Evolutionary conservation across 202 grass and related monocot species (phyloP).

Genomic region (Bolboschoenoplectus hybrid): DNA sequence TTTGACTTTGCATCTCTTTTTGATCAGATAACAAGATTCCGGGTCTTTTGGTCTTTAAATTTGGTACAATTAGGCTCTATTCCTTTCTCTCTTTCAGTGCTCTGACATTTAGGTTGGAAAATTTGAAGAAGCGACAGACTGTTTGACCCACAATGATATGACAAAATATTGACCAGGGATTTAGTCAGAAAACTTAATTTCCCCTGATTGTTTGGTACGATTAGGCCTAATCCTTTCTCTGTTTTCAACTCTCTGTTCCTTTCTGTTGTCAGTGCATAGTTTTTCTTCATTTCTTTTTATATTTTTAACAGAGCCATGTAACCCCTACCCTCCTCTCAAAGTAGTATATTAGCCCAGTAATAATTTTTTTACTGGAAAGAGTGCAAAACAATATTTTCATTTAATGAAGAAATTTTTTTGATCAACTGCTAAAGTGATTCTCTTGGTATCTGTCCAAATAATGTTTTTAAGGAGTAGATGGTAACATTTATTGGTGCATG

Average conservation of each 20-base stretch:
- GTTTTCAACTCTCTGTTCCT: slow-evolving; percentile 49
- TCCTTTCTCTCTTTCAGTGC: neutral
- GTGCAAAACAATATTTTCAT: neutral
- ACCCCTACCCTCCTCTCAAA: neutral
- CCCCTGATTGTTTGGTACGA: neutral
- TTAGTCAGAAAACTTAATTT: slow-evolving; percentile 41
- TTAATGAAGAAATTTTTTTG: neutral
- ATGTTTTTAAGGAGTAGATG: neutral
- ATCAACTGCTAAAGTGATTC: neutral
- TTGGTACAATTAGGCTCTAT: slow-evolving; percentile 31
- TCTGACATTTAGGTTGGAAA: slow-evolving; percentile 33
- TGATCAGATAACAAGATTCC: neutral
- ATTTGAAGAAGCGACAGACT: slow-evolving; percentile 37
- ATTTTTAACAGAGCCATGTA: too few species aligned
- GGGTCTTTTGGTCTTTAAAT: slow-evolving; percentile 5
- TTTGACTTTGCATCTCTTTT: slow-evolving; percentile 6
- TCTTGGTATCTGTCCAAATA: neutral
- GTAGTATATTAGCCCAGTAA: neutral
- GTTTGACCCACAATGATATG: slow-evolving; percentile 24
- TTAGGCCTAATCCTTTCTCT: slow-evolving; percentile 3
- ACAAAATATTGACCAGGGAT: slow-evolving; percentile 39
- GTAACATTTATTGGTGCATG: neutral
- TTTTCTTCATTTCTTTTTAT: slow-evolving; percentile 22
- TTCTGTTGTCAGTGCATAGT: slow-evolving; percentile 12
- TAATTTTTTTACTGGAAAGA: neutral